phyloP scores from a whole-genome alignment of 2,329 filamentous ascomycete species.

The Shiraia bambusicola region DNA sequence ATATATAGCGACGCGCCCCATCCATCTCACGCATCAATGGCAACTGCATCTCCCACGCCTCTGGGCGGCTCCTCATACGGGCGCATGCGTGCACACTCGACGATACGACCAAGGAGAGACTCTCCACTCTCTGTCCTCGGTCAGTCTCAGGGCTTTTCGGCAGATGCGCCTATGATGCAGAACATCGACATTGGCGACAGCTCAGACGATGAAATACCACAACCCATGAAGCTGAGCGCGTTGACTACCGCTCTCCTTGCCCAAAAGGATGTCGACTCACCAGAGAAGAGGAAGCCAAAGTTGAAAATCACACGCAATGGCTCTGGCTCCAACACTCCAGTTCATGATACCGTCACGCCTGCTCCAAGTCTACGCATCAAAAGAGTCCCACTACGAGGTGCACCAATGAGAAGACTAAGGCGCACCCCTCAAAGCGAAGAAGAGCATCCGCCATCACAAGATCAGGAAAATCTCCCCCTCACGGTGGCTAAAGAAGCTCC shows the following conservation, averaged over 20 bases:
- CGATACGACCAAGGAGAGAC: conserved; percentile 44
- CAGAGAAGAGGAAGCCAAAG: conserved; percentile 42
- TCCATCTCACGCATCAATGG: conserved; percentile 32
- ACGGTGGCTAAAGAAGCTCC: conserved; percentile 32
- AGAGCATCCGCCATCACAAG: conserved; percentile 53
- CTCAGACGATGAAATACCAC: conserved; percentile 88
- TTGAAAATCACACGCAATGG: conserved; percentile 41
- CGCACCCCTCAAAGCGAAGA: conserved; percentile 45
- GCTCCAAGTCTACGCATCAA: conserved; percentile 45
- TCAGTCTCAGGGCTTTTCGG: conserved; percentile 49
- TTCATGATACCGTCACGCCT: conserved; percentile 44
- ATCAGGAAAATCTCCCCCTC: conserved; percentile 79
- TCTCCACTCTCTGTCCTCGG: conserved; percentile 51
- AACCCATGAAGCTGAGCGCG: conserved; percentile 88
- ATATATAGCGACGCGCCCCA: conserved; percentile 23
- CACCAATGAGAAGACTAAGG: conserved; percentile 42
- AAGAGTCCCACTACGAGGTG: conserved; percentile 42
- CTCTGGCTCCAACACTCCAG: conserved; percentile 42
- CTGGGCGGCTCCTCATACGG: conserved; percentile 41
- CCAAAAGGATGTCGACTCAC: conserved; percentile 48
- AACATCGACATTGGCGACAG: conserved; percentile 70
- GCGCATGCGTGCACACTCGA: conserved; percentile 41
- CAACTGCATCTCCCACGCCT: conserved; percentile 44
- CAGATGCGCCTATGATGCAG: conserved; percentile 50
- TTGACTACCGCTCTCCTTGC: conserved; percentile 80